Evolutionary conservation across 139 green algal species (phyloP).

Genomic region (Volvox reticuliferus): DNA sequence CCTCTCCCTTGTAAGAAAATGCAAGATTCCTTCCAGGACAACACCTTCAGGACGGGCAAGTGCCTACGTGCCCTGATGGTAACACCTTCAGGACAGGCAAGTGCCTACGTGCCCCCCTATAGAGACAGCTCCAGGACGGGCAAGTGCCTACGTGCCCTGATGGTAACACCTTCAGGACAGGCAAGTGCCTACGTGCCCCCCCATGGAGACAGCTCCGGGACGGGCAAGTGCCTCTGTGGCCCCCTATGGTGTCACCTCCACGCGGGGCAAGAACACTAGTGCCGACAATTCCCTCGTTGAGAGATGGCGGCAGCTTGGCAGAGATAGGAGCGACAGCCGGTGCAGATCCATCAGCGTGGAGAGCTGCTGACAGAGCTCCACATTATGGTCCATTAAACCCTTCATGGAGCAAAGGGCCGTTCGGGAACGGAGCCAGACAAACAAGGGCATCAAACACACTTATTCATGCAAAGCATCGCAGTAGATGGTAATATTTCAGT

Average conservation of each 20-base stretch:
- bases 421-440: not conserved
- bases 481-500: not conserved
- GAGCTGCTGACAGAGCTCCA: slow-evolving; percentile 18
- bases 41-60: slow-evolving; percentile 31
- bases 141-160: too few relatives aligned
- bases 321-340: slow-evolving; percentile 34
- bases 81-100: too few relatives aligned
- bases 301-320: slow-evolving; percentile 26
- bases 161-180: too few relatives aligned
- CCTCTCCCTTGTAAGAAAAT: too few relatives aligned
- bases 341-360: not conserved
- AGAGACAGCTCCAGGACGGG: slow-evolving; percentile 19
- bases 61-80: too few relatives aligned
- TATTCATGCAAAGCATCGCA: too few relatives aligned
- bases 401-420: not conserved
- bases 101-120: too few relatives aligned
- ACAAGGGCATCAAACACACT: not conserved
- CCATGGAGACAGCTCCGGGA: slow-evolving; percentile 11
- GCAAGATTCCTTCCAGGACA: not conserved
- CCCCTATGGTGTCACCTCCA: too few relatives aligned
- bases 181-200: too few relatives aligned
- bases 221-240: slow-evolving; percentile 17
- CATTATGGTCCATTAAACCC: not conserved
- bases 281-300: too few relatives aligned
- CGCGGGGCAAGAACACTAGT: too few relatives aligned